Evolutionary conservation across 768 basidiomycete genomes (phyloP), one percentile per base, ranked within the genome.

Genomic region (Hysterangium stoloniferum): DNA sequence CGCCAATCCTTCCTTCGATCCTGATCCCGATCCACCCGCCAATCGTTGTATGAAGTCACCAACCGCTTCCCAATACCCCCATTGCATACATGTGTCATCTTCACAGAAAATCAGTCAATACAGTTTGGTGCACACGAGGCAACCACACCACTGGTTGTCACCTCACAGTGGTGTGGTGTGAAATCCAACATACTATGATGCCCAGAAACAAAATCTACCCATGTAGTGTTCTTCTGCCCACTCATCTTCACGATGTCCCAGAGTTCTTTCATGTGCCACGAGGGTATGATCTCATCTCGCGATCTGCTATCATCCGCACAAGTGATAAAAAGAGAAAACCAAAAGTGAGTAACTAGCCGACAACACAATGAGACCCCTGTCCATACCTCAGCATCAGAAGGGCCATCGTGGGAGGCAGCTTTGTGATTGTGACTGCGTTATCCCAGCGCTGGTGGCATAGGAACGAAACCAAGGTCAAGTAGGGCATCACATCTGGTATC

Each of bases 381-480:
- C n/a, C n/a, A n/a, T n/a, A 35, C 42, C 60, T 61, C 6, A 73
- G 62, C 56, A 71, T 65, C 17, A 73, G 59, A 5, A 71, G 62
- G 0, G 68, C 66, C 9, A 38, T 35, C 40, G 25, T 38, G 17
- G 54, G 12, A 1, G 46, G 43, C 29, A 46, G 61, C 1, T 52
- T 52, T 0, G 74, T 72, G 31, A 88, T 73, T 61, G 82, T 80
- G 3, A 75, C 72, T 0, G 76, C 75, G 1, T 87, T 88, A 60
- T 90, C 80, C 92, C 92, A 95, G 62, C 84, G 86, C 64, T 95
- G 81, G 59, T 91, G 82, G 57, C 89, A 85, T 11, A 93, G 76
- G 65, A 85, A 85, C 17, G 88, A 70, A 60, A 92, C 72, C 3
- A 82, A 84, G 0, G 77, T 71, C 27, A 93, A 74, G 28, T 77